Percentiles rank a stretch among this genome's conserved stretches.
Evolutionary conservation across 2,329 filamentous ascomycete species (phyloP).

Genomic region (Phymatotrichopsis omnivora): DNA sequence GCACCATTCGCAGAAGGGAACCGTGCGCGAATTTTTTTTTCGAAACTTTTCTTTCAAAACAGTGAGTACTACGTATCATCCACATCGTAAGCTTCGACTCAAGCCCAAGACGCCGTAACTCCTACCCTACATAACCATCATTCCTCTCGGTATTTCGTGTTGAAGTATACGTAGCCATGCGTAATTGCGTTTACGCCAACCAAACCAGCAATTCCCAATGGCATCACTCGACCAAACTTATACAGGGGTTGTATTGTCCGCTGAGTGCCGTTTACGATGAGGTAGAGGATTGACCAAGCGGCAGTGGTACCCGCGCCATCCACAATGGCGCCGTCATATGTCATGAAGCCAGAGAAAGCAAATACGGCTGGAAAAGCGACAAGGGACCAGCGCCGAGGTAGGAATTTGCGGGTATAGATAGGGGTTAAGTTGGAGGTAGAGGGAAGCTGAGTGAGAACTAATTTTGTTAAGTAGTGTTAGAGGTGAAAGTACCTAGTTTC

Average conservation of each 20-base stretch:
- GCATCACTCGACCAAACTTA: constrained; percentile 16
- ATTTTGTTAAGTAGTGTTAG: constrained; percentile 9
- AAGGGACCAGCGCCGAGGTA: constrained; percentile 26
- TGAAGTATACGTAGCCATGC: constrained; percentile 25
- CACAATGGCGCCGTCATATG: constrained; percentile 26
- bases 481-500: constrained; percentile 4
- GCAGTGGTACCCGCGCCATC: constrained; percentile 28
- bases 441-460: constrained; percentile 23
- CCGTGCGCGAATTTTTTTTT: too few relatives aligned
- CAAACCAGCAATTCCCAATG: constrained; percentile 16
- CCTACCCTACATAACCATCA: not conserved
- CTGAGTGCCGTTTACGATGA: constrained; percentile 26
- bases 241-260: constrained; percentile 15
- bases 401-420: constrained; percentile 17
- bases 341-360: constrained; percentile 27
- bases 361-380: constrained; percentile 27
- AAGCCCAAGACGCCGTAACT: too few relatives aligned
- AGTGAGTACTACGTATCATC: too few relatives aligned
- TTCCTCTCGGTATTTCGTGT: constrained; percentile 3
- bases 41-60: too few relatives aligned
- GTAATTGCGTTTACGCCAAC: constrained; percentile 19
- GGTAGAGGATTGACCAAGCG: constrained; percentile 30
- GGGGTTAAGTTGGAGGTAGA: constrained; percentile 13
- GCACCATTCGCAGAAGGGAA: too few relatives aligned
- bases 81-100: too few relatives aligned